Evolutionary conservation across 2,329 filamentous ascomycete species (phyloP).

Genomic region (Mycocentrospora acerina): DNA sequence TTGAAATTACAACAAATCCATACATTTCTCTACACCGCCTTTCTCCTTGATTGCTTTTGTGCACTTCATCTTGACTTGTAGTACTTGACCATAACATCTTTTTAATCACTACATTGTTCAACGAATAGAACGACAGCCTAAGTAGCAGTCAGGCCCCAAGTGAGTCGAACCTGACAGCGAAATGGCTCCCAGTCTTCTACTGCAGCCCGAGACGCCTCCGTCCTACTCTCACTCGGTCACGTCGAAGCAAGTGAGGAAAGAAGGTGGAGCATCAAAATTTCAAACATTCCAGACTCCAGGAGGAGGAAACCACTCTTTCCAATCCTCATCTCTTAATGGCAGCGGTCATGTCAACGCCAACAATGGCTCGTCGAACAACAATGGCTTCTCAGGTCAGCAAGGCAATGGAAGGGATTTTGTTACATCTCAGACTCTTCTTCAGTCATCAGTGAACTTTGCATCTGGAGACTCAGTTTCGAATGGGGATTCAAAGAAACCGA

Average conservation of each 20-base stretch:
- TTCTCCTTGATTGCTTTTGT: too few relatives aligned
- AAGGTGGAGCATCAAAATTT: slow-evolving; percentile 22
- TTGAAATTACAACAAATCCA: background rate
- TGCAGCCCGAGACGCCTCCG: slow-evolving; percentile 24
- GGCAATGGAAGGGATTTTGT: slow-evolving; percentile 23
- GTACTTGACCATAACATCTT: too few relatives aligned
- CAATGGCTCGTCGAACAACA: slow-evolving; percentile 12
- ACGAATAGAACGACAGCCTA: too few relatives aligned
- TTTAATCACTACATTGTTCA: too few relatives aligned
- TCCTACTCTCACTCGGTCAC: slow-evolving; percentile 12
- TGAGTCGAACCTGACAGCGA: background rate
- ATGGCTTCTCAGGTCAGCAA: slow-evolving; percentile 12
- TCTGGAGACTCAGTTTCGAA: slow-evolving; percentile 12
- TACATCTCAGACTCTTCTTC: slow-evolving; percentile 28
- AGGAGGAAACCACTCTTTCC: slow-evolving; percentile 16
- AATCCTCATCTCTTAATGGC: slow-evolving; percentile 13
- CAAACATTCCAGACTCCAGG: slow-evolving; percentile 25
- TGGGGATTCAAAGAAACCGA: slow-evolving; percentile 54
- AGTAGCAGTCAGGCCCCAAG: background rate
- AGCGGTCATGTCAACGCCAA: slow-evolving; percentile 16
- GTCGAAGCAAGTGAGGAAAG: slow-evolving; percentile 22
- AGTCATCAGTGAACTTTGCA: slow-evolving; percentile 27
- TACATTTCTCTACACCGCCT: background rate
- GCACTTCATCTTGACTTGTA: too few relatives aligned
- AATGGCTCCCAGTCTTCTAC: slow-evolving; percentile 36